A percentile compares a stretch with the other conserved stretches of the same genome.
Conservation (phyloP, 2,329 filamentous ascomycete genomes). For the Exutisphaerella laricina region DNA sequence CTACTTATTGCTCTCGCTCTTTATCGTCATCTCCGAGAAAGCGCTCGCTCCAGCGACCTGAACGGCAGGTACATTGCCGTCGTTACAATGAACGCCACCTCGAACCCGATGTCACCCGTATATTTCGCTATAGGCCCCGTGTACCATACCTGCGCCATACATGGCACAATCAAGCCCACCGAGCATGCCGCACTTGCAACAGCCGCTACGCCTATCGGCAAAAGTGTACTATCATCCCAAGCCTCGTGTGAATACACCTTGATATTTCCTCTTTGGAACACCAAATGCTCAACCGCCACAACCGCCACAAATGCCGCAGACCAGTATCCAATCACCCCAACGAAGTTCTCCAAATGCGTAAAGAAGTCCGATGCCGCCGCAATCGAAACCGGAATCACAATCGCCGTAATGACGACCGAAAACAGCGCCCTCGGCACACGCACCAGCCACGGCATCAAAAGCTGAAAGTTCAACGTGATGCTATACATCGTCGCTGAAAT, state of each 20-base stretch:
- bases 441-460: conserved; percentile 32
- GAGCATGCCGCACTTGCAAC: conserved; percentile 19
- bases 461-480: conserved; percentile 39
- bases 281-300: conserved; percentile 37
- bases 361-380: conserved; percentile 41
- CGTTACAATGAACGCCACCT: conserved; percentile 53
- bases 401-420: conserved; percentile 37
- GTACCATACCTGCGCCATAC: conserved; percentile 28
- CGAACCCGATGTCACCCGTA: conserved; percentile 62
- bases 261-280: conserved; percentile 36
- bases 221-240: conserved; percentile 36
- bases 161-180: conserved; percentile 24
- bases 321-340: conserved; percentile 47
- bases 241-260: conserved; percentile 37
- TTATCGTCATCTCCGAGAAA: neutral
- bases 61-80: conserved; percentile 43
- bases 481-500: conserved; percentile 44
- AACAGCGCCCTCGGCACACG: conserved; percentile 40
- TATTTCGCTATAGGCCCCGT: conserved; percentile 31
- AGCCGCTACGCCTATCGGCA: conserved; percentile 41
- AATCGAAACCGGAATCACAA: conserved; percentile 42
- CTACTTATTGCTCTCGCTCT: too few relatives aligned
- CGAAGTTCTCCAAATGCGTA: conserved; percentile 41
- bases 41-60: conserved; percentile 35
- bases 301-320: conserved; percentile 41